phyloP scores from a whole-genome alignment of 257 asterid genomes.

The Fraxinus excelsior region DNA sequence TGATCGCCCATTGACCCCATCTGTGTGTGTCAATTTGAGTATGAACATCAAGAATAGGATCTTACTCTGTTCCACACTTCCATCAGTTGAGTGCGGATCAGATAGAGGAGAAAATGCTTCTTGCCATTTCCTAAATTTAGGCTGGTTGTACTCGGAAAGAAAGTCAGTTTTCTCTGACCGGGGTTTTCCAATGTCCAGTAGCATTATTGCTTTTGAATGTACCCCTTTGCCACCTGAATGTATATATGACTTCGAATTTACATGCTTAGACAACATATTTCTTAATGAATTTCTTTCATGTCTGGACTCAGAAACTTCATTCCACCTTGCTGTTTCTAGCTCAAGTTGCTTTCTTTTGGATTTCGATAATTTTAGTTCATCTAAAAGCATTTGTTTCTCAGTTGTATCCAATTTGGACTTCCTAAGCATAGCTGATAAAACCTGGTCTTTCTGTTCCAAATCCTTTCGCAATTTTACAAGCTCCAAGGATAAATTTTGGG shows the following conservation, averaged over 20 bases:
- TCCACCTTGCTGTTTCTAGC: conserved; percentile 50
- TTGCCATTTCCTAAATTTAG: conserved; percentile 29
- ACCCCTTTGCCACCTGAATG: conserved; percentile 41
- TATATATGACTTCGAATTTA: conserved; percentile 39
- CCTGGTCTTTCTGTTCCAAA: conserved; percentile 82
- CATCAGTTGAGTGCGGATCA: conserved; percentile 42
- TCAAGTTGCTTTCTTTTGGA: conserved; percentile 63
- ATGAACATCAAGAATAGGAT: not conserved
- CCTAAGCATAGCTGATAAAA: conserved; percentile 82
- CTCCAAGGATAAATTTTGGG: conserved; percentile 71
- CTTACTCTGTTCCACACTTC: conserved; percentile 58
- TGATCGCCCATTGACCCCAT: not conserved
- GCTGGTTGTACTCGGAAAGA: conserved; percentile 35
- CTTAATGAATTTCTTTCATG: conserved; percentile 61
- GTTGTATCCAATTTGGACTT: conserved; percentile 71
- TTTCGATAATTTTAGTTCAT: conserved; percentile 65
- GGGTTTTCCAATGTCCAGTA: conserved; percentile 26
- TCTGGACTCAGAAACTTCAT: conserved; percentile 43
- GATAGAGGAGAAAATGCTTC: conserved; percentile 36
- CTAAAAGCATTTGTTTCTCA: conserved; percentile 71
- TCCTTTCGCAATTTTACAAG: conserved; percentile 63
- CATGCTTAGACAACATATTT: conserved; percentile 64
- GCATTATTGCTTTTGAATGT: conserved; percentile 22
- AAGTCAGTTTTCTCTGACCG: conserved; percentile 27
- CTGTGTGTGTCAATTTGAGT: not conserved